A percentile compares a stretch with the other conserved stretches of the same genome.
phyloP scores from a whole-genome alignment of 352 stramenopile species.

The Aphanomyces euteiches region DNA sequence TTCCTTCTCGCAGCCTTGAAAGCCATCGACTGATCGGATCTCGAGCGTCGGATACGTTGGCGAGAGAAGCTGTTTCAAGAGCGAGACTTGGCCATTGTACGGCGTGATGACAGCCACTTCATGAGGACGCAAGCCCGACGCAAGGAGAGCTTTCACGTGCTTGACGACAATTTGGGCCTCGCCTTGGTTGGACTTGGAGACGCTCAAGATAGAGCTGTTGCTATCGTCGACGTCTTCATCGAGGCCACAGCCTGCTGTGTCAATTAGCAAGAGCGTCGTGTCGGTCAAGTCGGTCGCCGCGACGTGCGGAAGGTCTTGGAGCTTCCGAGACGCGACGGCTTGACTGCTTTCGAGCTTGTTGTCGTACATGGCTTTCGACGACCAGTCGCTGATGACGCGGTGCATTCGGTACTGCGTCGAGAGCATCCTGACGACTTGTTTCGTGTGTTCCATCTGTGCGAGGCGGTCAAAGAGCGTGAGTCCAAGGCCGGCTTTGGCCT shows the following conservation, averaged over 20 bases:
- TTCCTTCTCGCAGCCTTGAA: conserved; percentile 96
- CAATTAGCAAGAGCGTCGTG: conserved; percentile 87
- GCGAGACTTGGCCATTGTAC: conserved; percentile 97
- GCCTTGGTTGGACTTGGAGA: conserved; percentile 73
- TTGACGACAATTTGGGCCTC: conserved; percentile 69
- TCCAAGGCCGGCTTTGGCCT: conserved; percentile 69
- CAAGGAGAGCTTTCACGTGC: conserved; percentile 86
- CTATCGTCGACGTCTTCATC: conserved; percentile 63
- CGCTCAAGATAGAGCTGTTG: conserved; percentile 15
- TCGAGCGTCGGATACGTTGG: conserved; percentile 68
- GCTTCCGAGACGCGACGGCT: conserved; percentile 68
- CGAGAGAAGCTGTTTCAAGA: conserved; percentile 84
- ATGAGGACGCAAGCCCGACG: conserved; percentile 72
- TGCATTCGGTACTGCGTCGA: conserved; percentile 98
- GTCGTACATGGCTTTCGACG: conserved; percentile 93
- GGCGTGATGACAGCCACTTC: conserved; percentile 97
- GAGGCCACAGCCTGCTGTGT: conserved; percentile 92
- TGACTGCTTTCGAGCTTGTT: conserved; percentile 67
- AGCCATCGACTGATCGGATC: conserved; percentile 95
- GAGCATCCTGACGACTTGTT: conserved; percentile 88
- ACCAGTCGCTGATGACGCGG: conserved; percentile 92
- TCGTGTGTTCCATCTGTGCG: conserved; percentile 49
- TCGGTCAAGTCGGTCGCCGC: conserved; percentile 43
- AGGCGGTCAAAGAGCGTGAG: conserved; percentile 96
- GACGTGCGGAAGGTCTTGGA: conserved; percentile 79